Base-by-base conservation (phyloP, 768 basidiomycete genomes). In the Boletus sensibilis region DNA sequence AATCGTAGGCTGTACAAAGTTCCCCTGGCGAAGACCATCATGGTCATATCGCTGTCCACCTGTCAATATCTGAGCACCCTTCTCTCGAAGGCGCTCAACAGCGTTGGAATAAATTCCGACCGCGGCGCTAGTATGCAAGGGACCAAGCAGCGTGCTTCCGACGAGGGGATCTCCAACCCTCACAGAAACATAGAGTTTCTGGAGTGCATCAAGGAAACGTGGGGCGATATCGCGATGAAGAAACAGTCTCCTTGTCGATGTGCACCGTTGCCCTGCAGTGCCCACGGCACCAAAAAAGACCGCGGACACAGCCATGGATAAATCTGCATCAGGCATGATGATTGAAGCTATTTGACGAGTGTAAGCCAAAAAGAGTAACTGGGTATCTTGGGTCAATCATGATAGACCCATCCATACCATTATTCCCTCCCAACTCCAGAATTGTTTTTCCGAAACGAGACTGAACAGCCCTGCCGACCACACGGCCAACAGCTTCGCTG, bases 231-330 rank as follows among this genome's bases (percentile, higher is more conserved):
- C 71, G 46, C 84, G 84, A 72, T 98, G 96, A 55, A 98, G 79
- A 74, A 92, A 92, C 20, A 98, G 82, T 55, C 96, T 81, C 56
- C 96, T 84, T 1, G 95, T 98, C 34, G 94, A 88, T 2, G 96
- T 98, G 76, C 96, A 98, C 43, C 88, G 82, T 61, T 81, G 80
- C 16, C 82, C 82, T 11, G 85, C 81, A 34, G 87, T 88, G 33
- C 96, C 96, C 43, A 97, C 86, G 29, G 96, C 92, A 37, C 95
- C 92, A 74, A 98, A 98, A 71, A 94, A 92, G 29, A 95, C 89
- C 5, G 93, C 83, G 14, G 91, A 91, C 16, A 97, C 83, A 37
- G 96, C 95, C 62, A 97, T 85, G 33, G 82, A 80, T 23, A 97
- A 82, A 73, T 97, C 94, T 20, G 96, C 95, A 75, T 97, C 96